A percentile compares a stretch with the other conserved stretches of the same genome.
These are phyloP conservation scores for Pholiota microspora DNA, from an alignment of 768 basidiomycete species.

Conservation along the genomic window DNA sequence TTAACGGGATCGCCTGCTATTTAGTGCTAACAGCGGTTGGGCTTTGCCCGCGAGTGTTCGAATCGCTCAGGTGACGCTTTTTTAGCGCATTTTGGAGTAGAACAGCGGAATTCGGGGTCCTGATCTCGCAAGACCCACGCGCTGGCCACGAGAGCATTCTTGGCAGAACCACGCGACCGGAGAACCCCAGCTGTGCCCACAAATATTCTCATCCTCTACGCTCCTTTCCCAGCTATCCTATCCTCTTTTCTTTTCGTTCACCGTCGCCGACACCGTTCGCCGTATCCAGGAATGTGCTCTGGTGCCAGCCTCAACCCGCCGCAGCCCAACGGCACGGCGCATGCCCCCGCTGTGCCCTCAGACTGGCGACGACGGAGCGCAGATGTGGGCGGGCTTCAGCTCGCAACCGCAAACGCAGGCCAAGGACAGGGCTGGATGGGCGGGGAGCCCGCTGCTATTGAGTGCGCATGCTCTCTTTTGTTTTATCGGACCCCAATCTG, in stretches of 20 bases:
- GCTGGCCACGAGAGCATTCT: conserved; percentile 42
- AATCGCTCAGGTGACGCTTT: conserved; percentile 32
- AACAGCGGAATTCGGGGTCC: conserved; percentile 13
- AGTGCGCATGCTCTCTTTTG: conserved; percentile 37
- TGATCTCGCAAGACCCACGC: conserved; percentile 34
- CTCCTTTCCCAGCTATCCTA: conserved; percentile 11
- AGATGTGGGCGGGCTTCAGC: conserved; percentile 85
- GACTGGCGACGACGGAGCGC: conserved; percentile 65
- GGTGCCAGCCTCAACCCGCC: conserved; percentile 5
- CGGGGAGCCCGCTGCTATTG: conserved; percentile 43
- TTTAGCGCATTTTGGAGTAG: conserved; percentile 18
- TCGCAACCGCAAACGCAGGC: conserved; percentile 64
- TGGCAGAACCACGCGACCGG: conserved; percentile 39
- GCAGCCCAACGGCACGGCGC: neutral
- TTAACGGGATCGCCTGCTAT: conserved; percentile 85
- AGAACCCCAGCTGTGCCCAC: conserved; percentile 24
- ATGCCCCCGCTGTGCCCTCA: conserved; percentile 14
- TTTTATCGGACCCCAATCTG: neutral
- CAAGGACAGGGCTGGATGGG: conserved; percentile 72
- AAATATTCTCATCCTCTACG: conserved; percentile 21
- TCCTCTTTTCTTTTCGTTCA: conserved; percentile 13
- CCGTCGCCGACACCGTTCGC: neutral
- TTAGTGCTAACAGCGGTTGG: conserved; percentile 22
- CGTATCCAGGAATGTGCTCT: conserved; percentile 13
- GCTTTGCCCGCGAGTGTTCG: conserved; percentile 33